Conservation (phyloP, 257 asterid genomes). For the Schizonepeta tenuifolia region DNA sequence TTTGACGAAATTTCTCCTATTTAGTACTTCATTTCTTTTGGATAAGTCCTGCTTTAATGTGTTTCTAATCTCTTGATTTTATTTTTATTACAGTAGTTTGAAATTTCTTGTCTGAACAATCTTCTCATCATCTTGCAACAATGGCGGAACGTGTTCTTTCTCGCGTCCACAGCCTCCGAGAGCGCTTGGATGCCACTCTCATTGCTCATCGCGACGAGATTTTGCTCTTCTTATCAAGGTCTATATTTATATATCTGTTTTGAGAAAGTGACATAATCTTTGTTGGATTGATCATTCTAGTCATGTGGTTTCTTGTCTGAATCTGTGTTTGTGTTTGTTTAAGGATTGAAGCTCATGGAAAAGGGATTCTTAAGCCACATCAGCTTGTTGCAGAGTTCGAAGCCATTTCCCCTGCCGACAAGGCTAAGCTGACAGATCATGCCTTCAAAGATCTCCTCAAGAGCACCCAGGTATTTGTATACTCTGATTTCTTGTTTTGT, state of each 20-base stretch:
- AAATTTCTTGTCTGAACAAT: conserved; percentile 14
- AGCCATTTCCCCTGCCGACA: conserved; percentile 51
- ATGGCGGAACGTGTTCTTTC: conserved; percentile 87
- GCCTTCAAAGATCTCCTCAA: conserved; percentile 80
- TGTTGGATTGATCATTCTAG: too few species aligned
- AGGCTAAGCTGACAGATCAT: conserved; percentile 59
- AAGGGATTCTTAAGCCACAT: conserved; percentile 85
- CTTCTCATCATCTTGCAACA: conserved; percentile 39
- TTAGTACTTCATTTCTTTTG: not conserved
- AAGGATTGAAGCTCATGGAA: conserved; percentile 85
- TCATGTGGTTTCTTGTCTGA: not conserved
- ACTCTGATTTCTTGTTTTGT: not conserved
- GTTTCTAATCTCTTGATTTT: not conserved
- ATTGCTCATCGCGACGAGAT: conserved; percentile 81
- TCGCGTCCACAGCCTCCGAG: conserved; percentile 94
- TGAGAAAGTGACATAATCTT: not conserved
- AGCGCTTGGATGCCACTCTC: conserved; percentile 84
- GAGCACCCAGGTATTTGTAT: conserved; percentile 65
- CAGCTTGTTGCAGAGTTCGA: conserved; percentile 87
- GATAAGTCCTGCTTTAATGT: conserved; percentile 28
- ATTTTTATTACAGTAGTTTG: not conserved
- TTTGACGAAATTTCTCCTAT: conserved; percentile 40
- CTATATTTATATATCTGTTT: too few species aligned
- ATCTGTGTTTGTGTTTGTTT: not conserved
- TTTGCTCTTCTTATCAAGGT: conserved; percentile 68